Percentiles rank a stretch among this genome's conserved stretches.
These are phyloP conservation scores for Tilletia caries DNA, from an alignment of 1,284 basidiomycete species.

Conservation along the genomic window DNA sequence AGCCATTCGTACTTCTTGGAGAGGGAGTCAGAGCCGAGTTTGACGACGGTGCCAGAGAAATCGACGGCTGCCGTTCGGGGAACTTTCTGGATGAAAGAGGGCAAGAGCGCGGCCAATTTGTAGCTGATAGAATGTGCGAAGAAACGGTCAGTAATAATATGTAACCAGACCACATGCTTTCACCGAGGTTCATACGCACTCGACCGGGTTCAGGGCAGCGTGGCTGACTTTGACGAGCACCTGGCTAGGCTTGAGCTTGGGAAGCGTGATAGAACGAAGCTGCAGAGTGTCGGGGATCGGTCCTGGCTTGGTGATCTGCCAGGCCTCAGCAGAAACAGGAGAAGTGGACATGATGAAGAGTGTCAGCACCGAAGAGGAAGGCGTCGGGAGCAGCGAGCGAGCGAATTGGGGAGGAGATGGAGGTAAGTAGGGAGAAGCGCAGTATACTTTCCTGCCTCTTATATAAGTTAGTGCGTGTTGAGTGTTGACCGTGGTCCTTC, in stretches of 20 bases:
- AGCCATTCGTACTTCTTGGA: not conserved
- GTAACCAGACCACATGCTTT: not conserved
- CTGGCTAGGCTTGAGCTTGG: constrained; percentile 13
- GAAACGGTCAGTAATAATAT: not conserved
- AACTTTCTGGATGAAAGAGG: constrained; percentile 15
- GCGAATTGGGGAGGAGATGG: too few species aligned
- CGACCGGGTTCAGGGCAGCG: constrained; percentile 21
- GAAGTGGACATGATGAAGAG: not conserved
- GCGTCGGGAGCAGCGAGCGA: too few species aligned
- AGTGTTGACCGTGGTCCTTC: too few species aligned
- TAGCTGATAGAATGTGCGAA: not conserved
- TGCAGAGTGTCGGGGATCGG: not conserved
- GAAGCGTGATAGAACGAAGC: not conserved
- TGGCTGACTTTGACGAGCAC: constrained; percentile 18
- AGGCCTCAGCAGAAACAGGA: not conserved
- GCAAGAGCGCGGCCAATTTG: constrained; percentile 16
- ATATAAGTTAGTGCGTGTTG: too few species aligned
- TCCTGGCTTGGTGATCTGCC: constrained; percentile 1
- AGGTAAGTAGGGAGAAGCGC: too few species aligned
- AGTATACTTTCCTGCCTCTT: too few species aligned
- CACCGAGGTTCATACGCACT: not conserved
- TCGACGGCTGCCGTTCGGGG: constrained; percentile 18
- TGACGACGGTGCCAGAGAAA: constrained; percentile 17
- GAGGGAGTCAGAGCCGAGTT: not conserved
- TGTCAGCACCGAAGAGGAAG: not conserved